phyloP scores from a whole-genome alignment of 2,329 filamentous ascomycete genomes.

The Verticillium zaregamsianum region DNA sequence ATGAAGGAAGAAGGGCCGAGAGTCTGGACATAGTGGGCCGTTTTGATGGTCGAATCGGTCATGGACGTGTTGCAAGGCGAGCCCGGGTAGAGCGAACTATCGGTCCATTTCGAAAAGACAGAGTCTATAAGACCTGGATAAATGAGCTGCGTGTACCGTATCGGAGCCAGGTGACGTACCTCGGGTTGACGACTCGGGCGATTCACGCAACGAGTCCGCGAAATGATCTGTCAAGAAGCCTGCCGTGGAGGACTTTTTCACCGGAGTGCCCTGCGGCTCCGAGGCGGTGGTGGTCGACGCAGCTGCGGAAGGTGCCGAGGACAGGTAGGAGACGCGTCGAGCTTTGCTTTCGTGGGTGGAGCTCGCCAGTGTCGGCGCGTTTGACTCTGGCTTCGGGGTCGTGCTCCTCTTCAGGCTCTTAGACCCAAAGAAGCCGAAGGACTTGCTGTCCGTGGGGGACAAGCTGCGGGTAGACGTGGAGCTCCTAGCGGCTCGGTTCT shows the following conservation, averaged over 20 bases:
- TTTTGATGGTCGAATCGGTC: conserved; percentile 22
- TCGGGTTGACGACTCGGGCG: conserved; percentile 27
- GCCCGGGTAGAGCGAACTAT: conserved; percentile 25
- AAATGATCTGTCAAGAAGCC: conserved; percentile 3
- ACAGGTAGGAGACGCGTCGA: conserved; percentile 1
- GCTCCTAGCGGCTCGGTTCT: conserved; percentile 22
- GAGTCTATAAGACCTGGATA: conserved; percentile 30
- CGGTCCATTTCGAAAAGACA: conserved; percentile 40
- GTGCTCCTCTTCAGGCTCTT: conserved; percentile 30
- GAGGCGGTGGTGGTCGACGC: conserved; percentile 3
- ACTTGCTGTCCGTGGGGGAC: conserved; percentile 32
- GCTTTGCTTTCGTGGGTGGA: conserved; percentile 10
- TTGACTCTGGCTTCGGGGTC: conserved; percentile 4
- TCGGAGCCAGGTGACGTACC: conserved; percentile 18
- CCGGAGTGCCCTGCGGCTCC: neutral
- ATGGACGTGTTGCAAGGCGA: conserved; percentile 27
- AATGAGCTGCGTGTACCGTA: conserved; percentile 11
- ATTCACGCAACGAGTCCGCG: conserved; percentile 6
- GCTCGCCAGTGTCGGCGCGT: conserved; percentile 11
- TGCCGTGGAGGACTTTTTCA: neutral
- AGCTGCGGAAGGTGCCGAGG: neutral
- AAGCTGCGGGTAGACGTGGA: conserved; percentile 41
- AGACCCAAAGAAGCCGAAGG: conserved; percentile 39
- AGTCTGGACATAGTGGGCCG: conserved; percentile 30
- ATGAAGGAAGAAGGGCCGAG: conserved; percentile 38